phyloP scores from a whole-genome alignment of 495 filamentous ascomycete species.

The Neurospora sp. region DNA sequence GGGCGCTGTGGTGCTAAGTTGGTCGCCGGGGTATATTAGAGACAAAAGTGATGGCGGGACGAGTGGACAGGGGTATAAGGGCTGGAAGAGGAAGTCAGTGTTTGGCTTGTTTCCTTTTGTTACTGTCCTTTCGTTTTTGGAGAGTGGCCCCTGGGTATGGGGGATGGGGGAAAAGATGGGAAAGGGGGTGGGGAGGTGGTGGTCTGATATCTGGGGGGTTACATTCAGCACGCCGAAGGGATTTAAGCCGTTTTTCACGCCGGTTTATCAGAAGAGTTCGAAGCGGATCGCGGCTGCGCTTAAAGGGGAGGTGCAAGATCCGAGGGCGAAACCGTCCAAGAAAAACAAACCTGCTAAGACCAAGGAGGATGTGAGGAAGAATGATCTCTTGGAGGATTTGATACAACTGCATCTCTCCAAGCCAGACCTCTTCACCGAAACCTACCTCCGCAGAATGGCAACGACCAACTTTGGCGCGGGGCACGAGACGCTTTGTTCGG shows the following conservation, averaged over 20 bases:
- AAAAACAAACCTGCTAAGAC: not conserved
- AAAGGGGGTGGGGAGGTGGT: not conserved
- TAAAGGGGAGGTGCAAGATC: not conserved
- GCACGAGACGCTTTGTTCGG: conserved; percentile 40
- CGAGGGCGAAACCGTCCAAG: not conserved
- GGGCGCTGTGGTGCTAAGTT: conserved; percentile 29
- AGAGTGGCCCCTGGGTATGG: not conserved
- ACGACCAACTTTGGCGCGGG: conserved; percentile 41
- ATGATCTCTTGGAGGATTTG: conserved; percentile 28
- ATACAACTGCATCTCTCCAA: conserved; percentile 25
- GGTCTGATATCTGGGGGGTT: conserved; percentile 19
- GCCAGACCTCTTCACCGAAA: conserved; percentile 23
- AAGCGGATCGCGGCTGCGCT: conserved; percentile 15
- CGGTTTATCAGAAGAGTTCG: conserved; percentile 20
- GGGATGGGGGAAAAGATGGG: not conserved
- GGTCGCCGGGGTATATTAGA: conserved; percentile 27
- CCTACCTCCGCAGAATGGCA: conserved; percentile 32
- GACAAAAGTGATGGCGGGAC: conserved; percentile 24
- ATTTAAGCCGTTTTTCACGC: conserved; percentile 29
- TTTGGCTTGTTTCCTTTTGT: conserved; percentile 26
- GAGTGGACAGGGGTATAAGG: conserved; percentile 22
- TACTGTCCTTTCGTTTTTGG: conserved; percentile 8
- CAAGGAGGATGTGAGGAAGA: not conserved
- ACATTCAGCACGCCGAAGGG: conserved; percentile 19
- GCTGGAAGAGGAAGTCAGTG: conserved; percentile 27